These are phyloP conservation scores for Fusarium sp. DNA, from an alignment of 2,329 filamentous ascomycete genomes.

Conservation along the genomic window DNA sequence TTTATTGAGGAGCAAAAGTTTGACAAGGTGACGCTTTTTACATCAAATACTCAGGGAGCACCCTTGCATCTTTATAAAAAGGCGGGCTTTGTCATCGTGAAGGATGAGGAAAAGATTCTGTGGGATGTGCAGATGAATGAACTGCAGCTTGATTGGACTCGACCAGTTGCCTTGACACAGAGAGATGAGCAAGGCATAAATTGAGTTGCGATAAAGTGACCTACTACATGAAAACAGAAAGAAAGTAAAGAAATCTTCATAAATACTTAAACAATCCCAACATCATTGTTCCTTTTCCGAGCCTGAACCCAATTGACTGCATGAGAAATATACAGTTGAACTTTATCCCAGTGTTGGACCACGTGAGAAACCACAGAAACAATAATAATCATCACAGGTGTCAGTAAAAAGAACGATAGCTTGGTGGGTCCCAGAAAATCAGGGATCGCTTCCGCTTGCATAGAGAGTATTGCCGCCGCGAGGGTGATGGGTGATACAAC, in stretches of 20 bases:
- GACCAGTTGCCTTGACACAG: background rate
- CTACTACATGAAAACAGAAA: background rate
- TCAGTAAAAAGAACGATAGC: slow-evolving; percentile 1
- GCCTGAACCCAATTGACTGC: background rate
- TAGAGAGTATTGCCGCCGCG: slow-evolving; percentile 18
- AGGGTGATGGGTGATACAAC: background rate
- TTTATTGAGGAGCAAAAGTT: slow-evolving; percentile 19
- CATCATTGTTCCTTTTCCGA: background rate
- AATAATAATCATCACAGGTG: background rate
- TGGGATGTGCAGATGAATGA: slow-evolving; percentile 30
- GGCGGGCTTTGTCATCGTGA: slow-evolving; percentile 8
- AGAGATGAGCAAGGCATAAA: background rate
- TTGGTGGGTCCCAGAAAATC: background rate
- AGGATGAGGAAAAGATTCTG: slow-evolving; percentile 20
- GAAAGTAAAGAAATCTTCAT: accelerated
- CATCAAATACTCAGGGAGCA: background rate
- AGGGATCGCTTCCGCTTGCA: slow-evolving; percentile 27
- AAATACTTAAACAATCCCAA: background rate
- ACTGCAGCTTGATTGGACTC: slow-evolving; percentile 28
- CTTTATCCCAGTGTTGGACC: background rate
- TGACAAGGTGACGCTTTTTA: slow-evolving; percentile 21
- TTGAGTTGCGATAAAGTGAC: background rate
- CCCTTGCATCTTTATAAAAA: slow-evolving; percentile 20
- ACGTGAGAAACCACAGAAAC: background rate
- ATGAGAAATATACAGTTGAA: background rate